Evolutionary conservation across 345 rosid genomes (phyloP).

Genomic region (Brassica cretica): DNA sequence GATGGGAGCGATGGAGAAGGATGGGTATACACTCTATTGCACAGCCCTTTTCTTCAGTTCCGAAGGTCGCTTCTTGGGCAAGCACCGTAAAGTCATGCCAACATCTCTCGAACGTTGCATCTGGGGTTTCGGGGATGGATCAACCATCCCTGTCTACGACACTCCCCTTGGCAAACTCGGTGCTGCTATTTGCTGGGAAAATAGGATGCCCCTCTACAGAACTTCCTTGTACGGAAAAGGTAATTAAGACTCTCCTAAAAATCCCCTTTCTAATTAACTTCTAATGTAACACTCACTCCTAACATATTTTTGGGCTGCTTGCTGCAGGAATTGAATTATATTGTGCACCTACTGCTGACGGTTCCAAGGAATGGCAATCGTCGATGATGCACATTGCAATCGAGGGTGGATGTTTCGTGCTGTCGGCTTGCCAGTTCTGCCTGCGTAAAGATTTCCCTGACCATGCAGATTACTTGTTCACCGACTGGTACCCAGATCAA

Average conservation of each 20-base stretch:
- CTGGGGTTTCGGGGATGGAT: background rate
- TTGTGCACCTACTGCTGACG: background rate
- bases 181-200: background rate
- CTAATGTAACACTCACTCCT: background rate
- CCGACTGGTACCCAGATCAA: background rate
- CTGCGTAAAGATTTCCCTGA: background rate
- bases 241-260: no score
- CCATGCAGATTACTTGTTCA: background rate
- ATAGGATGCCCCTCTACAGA: background rate
- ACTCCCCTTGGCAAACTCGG: background rate
- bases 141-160: background rate
- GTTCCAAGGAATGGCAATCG: background rate
- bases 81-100: background rate
- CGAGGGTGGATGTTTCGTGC: background rate
- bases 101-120: background rate
- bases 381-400: background rate
- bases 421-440: background rate
- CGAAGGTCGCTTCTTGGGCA: background rate
- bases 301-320: background rate
- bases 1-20: background rate
- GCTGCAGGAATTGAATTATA: background rate
- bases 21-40: background rate
- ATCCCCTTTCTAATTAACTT: no score
- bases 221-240: background rate
- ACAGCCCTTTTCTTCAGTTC: background rate